Base-by-base conservation (phyloP, 306 rosid genomes). In the Sindora glabra region DNA sequence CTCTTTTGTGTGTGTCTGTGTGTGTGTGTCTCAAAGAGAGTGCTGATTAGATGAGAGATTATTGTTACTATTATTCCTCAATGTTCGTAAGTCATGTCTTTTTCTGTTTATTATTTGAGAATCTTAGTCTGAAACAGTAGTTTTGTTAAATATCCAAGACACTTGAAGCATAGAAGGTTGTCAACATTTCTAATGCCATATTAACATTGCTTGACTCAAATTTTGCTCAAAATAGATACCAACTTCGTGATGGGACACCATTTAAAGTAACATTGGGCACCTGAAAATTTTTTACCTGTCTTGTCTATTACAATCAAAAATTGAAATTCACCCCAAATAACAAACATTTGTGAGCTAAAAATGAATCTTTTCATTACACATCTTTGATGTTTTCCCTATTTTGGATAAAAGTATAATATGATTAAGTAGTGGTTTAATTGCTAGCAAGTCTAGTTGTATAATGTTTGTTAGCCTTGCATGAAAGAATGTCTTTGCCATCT, bases 61-160 rank as follows among this genome's bases (percentile, higher is more conserved):
- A n/a, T n/a, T n/a, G n/a, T n/a, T n/a, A n/a, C n/a, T n/a, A n/a
- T n/a, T n/a, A n/a, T n/a, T n/a, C n/a, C n/a, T n/a, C n/a, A n/a
- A n/a, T n/a, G n/a, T n/a, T n/a, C n/a, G 34, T 41, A n/a, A 45
- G 19, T 23, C 29, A 18, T 34, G 11, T 0, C 8, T 11, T 24
- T 62, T 32, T 48, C 33, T 39, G 25, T 40, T 37, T 72, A 64
- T 23, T n/a, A 55, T 68, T 56, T 25, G 52, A 19, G 57, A 30
- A 56, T 23, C 46, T 26, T 59, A 22, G 53, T 23, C 29, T 24
- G 56, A 38, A 47, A 40, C 48, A 27, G 17, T 40, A 48, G 34
- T 17, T 33, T 48, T 57, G 8, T 34, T 15, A 30, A 29, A 59
- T 38, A 49, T 40, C 18, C 54, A 42, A 25, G 38, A 48, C 46